Percentiles rank a stretch among this genome's conserved stretches.
These are phyloP conservation scores for Triticum aestivum DNA, from an alignment of 176 grass and related monocot genomes.

Conservation along the genomic window IWGSC_CS_RefSeq_v2.1 NC_057801.1:18820924-18821423, in stretches of 20 bases:
- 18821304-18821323: neutral
- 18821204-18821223: slow-evolving; percentile 1
- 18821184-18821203: neutral
- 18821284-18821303: neutral
- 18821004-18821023: slow-evolving; percentile 25
- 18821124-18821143: neutral
- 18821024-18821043: slow-evolving; percentile 59
- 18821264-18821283: slow-evolving; percentile 8
- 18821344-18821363: neutral
- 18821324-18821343: neutral
- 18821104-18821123: neutral
- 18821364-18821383: neutral
- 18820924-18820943: neutral
- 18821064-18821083: slow-evolving; percentile 23
- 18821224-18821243: slow-evolving; percentile 10
- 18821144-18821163: neutral
- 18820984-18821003: neutral
- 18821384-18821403: neutral
- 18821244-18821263: slow-evolving; percentile 12
- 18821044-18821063: slow-evolving; percentile 17
- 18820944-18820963: neutral
- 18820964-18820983: neutral
- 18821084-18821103: neutral
- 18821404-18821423: neutral
- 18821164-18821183: neutral